phyloP scores from a whole-genome alignment of 306 rosid genomes.

The Adenanthera pavonina region DNA sequence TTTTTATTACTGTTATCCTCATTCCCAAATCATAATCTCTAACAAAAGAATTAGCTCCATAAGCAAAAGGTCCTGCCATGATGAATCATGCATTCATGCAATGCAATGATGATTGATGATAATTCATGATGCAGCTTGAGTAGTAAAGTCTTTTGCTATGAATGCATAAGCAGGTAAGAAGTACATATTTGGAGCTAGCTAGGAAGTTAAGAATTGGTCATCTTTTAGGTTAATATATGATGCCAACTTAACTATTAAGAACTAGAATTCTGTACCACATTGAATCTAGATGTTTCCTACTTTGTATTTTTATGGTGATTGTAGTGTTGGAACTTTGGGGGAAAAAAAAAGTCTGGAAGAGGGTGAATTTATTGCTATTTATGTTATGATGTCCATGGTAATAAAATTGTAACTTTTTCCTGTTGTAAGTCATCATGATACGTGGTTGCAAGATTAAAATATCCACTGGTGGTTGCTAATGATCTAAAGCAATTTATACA shows the following conservation, averaged over 20 bases:
- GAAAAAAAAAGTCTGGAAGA: too few species aligned
- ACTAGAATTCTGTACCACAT: background rate
- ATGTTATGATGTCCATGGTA: background rate
- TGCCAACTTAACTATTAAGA: background rate
- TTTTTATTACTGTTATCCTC: background rate
- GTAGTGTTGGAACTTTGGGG: too few species aligned
- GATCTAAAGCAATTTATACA: background rate
- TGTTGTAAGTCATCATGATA: background rate
- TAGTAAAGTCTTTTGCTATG: too few species aligned
- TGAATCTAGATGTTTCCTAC: background rate
- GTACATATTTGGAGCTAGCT: too few species aligned
- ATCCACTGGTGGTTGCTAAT: background rate
- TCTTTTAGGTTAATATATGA: background rate
- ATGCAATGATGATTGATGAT: too few species aligned
- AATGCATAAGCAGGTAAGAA: too few species aligned
- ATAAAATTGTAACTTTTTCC: background rate
- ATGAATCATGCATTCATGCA: too few species aligned
- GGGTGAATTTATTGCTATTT: background rate
- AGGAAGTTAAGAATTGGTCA: background rate
- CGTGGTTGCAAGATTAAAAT: background rate
- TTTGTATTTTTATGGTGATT: background rate
- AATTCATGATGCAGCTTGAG: too few species aligned
- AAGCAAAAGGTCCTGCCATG: too few species aligned
- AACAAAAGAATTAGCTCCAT: too few species aligned
- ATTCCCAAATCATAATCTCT: too few species aligned